phyloP scores from a whole-genome alignment of 1,139 yeast genomes.

The Pichia sp. region DNA sequence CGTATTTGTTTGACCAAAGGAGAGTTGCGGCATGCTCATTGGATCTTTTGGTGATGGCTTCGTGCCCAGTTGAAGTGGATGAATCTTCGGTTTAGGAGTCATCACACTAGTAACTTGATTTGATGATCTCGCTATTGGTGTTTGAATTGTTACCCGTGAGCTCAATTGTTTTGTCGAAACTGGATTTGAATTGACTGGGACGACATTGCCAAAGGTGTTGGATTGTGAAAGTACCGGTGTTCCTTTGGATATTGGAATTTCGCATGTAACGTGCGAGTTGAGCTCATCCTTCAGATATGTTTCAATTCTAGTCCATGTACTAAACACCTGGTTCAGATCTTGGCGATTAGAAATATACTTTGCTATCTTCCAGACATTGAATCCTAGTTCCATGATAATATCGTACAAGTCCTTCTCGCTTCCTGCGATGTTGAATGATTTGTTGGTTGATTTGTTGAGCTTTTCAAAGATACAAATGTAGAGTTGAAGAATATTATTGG shows the following conservation, averaged over 20 bases:
- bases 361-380: slow-evolving; percentile 27
- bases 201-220: too few relatives aligned
- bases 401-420: slow-evolving; percentile 23
- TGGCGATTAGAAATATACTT: slow-evolving; percentile 12
- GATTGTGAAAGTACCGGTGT: too few relatives aligned
- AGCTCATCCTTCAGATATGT: slow-evolving; percentile 15
- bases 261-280: neutral
- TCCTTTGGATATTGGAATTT: too few relatives aligned
- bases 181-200: too few relatives aligned
- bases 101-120: neutral
- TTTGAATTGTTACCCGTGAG: too few relatives aligned
- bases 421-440: slow-evolving; percentile 21
- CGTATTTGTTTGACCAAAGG: slow-evolving; percentile 9
- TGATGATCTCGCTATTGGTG: too few relatives aligned
- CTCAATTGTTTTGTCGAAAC: too few relatives aligned
- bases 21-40: neutral
- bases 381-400: slow-evolving; percentile 25
- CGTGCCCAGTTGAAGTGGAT: too few relatives aligned
- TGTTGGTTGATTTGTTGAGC: slow-evolving; percentile 17
- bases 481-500: slow-evolving; percentile 22
- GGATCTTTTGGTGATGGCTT: neutral
- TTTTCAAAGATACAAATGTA: slow-evolving; percentile 24
- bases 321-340: slow-evolving; percentile 13
- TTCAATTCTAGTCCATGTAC: slow-evolving; percentile 13
- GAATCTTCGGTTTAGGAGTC: neutral